These are phyloP conservation scores for Nicotiana undulata DNA, from an alignment of 257 asterid genomes.

Conservation along the genomic window DNA sequence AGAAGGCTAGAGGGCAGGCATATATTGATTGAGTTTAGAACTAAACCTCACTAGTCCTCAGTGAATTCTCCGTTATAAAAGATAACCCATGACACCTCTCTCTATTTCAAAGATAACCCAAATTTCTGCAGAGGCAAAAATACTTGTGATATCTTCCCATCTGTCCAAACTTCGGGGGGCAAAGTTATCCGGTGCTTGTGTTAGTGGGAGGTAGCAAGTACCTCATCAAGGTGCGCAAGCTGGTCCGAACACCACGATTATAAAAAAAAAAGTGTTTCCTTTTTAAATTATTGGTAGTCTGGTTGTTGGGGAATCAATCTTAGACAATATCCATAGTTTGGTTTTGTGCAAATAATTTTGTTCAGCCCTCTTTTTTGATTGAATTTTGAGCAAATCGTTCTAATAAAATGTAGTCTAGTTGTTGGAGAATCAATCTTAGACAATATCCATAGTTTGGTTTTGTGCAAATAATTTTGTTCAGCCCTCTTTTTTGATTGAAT, in stretches of 20 bases:
- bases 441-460: neutral
- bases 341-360: neutral
- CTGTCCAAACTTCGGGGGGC: no score
- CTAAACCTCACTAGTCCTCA: neutral
- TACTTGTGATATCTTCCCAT: no score
- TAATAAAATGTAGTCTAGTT: neutral
- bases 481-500: neutral
- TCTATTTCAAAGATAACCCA: no score
- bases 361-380: neutral
- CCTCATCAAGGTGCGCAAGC: no score
- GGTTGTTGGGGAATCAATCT: conserved; percentile 1
- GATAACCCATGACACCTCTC: neutral
- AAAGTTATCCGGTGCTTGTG: no score
- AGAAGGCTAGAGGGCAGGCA: neutral
- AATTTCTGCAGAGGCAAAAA: no score
- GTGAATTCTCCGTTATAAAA: neutral
- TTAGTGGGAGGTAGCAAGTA: no score
- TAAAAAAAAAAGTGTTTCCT: neutral
- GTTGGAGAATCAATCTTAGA: neutral
- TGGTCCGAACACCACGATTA: no score
- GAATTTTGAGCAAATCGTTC: neutral
- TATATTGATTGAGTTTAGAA: neutral
- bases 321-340: neutral
- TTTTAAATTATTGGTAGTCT: neutral
- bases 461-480: neutral